Conservation (phyloP, 2,329 filamentous ascomycete genomes). For the Gnomoniopsis smithogilvyi region DNA sequence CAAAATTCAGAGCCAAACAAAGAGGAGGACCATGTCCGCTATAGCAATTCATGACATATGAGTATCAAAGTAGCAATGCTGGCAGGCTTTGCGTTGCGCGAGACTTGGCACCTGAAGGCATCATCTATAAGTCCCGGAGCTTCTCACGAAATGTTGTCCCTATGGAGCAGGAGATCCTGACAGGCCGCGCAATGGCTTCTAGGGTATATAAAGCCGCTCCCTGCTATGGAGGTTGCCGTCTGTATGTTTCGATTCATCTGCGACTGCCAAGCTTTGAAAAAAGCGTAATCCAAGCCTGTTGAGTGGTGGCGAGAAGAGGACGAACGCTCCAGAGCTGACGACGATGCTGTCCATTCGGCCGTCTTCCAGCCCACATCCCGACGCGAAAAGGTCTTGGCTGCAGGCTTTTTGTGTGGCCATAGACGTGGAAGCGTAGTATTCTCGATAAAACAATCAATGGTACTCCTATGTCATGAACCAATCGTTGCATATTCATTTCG, state of each 20-base stretch:
- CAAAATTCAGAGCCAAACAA: no score
- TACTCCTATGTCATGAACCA: background rate
- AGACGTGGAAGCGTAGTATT: background rate
- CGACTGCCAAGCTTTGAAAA: background rate
- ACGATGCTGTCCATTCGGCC: background rate
- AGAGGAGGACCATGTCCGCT: no score
- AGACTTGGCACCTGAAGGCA: no score
- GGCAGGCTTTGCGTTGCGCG: no score
- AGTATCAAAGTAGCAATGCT: no score
- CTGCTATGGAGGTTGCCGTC: background rate
- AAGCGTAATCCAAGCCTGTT: background rate
- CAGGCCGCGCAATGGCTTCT: background rate
- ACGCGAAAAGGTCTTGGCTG: background rate
- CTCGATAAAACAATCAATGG: background rate
- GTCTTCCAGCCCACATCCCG: background rate
- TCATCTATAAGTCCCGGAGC: no score
- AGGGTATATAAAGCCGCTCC: no score
- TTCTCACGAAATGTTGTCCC: no score
- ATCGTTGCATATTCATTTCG: background rate
- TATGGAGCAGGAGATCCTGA: no score
- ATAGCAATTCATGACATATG: no score
- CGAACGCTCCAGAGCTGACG: background rate
- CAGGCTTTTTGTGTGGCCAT: background rate
- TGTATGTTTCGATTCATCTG: background rate
- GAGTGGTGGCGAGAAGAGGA: background rate